Evolutionary conservation across 2,329 filamentous ascomycete species (phyloP), one percentile per base, ranked within the genome.

Genomic region (Pseudogymnoascus sp.): DNA sequence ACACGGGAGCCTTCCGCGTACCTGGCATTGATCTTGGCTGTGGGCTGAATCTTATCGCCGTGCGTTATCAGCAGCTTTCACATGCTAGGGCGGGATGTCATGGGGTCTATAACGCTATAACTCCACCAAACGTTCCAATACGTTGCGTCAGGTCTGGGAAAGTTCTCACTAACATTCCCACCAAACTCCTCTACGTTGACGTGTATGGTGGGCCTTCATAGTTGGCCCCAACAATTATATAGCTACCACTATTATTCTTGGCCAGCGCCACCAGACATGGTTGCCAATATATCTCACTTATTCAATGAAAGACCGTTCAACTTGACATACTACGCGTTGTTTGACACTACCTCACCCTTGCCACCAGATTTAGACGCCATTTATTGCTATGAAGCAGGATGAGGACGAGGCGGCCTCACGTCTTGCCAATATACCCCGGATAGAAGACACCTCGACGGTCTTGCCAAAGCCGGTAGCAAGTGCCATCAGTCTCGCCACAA

Each of bases 401-500:
- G 69, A 70, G 33, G 66, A 65, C 7, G 64, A 63, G n/a, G 41
- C 56, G 41, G 67, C 62, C 35, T 62, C 43, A 62, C 61, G 61
- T 61, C 62, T 14, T 12, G 35, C 31, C 28, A 22, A 14, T 64
- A 12, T 38, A 26, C 56, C 41, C 6, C n/a, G 59, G 35, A 35
- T 41, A 7, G 37, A 46, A 35, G 46, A 64, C 19, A 56, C 75
- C 26, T 71, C 75, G 60, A 86, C 84, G 10, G 78, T 89, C 16
- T 78, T 89, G 0, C 86, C 86, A 0, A 69, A 74, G 1, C 78
- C 84, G 0, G 72, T 88, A 56, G 86, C 86, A 35, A 82, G 80
- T 61, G 80, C 80, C 28, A 79, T 89, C 62, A 87, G 84, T 67
- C 75, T 88, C 50, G 82, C 84, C 10, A 84, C 85, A 2, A 79